Base-by-base conservation (phyloP, 495 filamentous ascomycete genomes). In the Baudoinia panamericana region DNA sequence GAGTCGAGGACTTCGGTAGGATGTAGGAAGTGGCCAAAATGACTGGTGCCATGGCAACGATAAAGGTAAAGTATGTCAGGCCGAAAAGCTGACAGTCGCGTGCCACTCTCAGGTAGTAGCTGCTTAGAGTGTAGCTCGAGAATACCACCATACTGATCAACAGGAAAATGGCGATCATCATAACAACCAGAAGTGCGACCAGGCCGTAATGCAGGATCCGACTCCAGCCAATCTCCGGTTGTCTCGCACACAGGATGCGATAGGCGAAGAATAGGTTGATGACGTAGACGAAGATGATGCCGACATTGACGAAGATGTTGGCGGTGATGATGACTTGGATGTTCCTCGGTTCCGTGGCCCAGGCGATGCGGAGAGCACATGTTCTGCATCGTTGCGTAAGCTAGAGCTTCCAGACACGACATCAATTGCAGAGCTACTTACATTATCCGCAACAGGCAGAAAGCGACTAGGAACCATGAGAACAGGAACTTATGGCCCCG, bases 401-500 rank as follows among this genome's bases (percentile, higher is more conserved):
- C n/a, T n/a, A n/a, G n/a, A n/a, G n/a, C n/a, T n/a, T n/a, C n/a
- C n/a, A n/a, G n/a, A n/a, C n/a, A n/a, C n/a, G n/a, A n/a, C n/a
- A n/a, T n/a, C n/a, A n/a, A n/a, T n/a, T n/a, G n/a, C n/a, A n/a
- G n/a, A n/a, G n/a, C n/a, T n/a, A n/a, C n/a, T n/a, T n/a, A n/a
- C 19, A 66, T 53, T 29, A 79, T 69, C 21, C 86, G 68, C 4
- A 80, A 70, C 65, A 80, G 73, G 62, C 74, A 90, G 67, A 95
- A 87, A 13, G 44, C 37, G 23, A 27, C 18, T 0, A 51, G 35
- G 4, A 36, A 20, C 16, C 17, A 21, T 3, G 24, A 35, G 38
- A 80, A 68, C 21, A 82, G 51, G 63, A 90, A 93, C 35, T 81
- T 81, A 56, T 81, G 74, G 10, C 67, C 63, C 18, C 64, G 57